Evolutionary conservation across 495 filamentous ascomycete genomes (phyloP).

Genomic region (Neurospora sp.): DNA sequence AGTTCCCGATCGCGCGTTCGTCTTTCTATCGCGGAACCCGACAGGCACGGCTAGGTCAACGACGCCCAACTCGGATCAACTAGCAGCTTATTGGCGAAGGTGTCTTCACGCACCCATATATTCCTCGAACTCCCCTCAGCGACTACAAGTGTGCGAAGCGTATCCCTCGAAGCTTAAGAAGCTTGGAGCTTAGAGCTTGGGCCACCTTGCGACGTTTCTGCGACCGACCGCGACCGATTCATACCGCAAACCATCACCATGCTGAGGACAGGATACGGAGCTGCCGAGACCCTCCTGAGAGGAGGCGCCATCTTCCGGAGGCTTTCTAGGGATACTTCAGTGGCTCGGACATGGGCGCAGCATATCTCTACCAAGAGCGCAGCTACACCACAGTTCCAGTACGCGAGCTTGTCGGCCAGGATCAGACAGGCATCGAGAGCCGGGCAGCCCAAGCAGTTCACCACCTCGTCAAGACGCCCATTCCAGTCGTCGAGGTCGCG

Average conservation of each 20-base stretch:
- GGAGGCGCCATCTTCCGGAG: neutral
- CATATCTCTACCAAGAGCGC: conserved; percentile 7
- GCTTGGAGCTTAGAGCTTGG: neutral
- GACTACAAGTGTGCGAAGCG: neutral
- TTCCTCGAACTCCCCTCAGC: neutral
- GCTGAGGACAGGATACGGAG: conserved; percentile 12
- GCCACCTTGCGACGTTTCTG: neutral
- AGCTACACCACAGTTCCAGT: conserved; percentile 12
- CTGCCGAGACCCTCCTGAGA: conserved; percentile 10
- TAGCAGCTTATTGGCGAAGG: neutral
- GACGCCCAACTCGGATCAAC: neutral
- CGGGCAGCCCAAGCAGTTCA: conserved; percentile 1
- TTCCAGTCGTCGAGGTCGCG: conserved; percentile 19
- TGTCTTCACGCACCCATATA: neutral
- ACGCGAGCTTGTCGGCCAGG: neutral
- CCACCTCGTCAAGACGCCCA: conserved; percentile 9
- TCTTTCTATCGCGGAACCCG: neutral
- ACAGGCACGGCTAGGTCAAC: neutral
- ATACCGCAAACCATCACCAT: neutral
- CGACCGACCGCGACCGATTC: neutral
- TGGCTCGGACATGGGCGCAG: conserved; percentile 1
- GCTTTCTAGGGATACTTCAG: neutral
- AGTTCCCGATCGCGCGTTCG: neutral
- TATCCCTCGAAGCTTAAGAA: neutral
- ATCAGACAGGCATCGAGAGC: neutral